phyloP scores from a whole-genome alignment of 208 protist genomes.

The Trypanosoma brucei region DNA sequence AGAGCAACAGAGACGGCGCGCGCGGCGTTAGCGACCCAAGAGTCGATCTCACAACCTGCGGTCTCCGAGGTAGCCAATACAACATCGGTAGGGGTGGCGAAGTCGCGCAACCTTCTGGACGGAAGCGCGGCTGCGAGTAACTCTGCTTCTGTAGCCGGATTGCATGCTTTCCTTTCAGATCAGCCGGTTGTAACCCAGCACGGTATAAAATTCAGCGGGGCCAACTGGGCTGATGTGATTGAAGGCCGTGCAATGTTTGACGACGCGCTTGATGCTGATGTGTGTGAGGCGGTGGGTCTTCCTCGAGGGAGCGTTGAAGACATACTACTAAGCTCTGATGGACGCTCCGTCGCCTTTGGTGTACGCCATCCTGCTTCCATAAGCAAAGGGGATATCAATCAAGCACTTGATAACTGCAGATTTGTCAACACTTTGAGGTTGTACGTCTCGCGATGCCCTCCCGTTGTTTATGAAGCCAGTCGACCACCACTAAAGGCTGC shows the following conservation, averaged over 20 bases:
- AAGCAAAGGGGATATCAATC: conserved; percentile 15
- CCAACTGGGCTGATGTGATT: conserved; percentile 33
- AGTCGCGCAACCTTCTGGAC: not conserved
- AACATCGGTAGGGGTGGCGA: not conserved
- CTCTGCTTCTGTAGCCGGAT: not conserved
- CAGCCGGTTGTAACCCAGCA: conserved; percentile 29
- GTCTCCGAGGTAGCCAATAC: not conserved
- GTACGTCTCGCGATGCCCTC: not conserved
- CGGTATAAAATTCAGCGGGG: conserved; percentile 36
- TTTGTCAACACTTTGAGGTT: not conserved
- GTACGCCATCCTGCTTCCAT: conserved; percentile 22
- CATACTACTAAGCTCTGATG: conserved; percentile 23
- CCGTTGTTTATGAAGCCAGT: not conserved
- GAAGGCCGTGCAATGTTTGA: conserved; percentile 17
- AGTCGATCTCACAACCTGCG: no score
- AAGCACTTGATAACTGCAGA: not conserved
- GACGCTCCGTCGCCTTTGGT: conserved; percentile 20
- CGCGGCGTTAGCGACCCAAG: no score
- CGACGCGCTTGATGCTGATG: conserved; percentile 30
- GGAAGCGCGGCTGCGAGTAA: not conserved
- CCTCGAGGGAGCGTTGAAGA: conserved; percentile 13
- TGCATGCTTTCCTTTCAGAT: not conserved
- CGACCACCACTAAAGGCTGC: not conserved
- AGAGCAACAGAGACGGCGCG: no score
- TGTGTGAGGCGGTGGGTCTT: conserved; percentile 26